These are phyloP conservation scores for Adenanthera pavonina DNA, from an alignment of 306 rosid genomes.

Conservation along the genomic window DNA sequence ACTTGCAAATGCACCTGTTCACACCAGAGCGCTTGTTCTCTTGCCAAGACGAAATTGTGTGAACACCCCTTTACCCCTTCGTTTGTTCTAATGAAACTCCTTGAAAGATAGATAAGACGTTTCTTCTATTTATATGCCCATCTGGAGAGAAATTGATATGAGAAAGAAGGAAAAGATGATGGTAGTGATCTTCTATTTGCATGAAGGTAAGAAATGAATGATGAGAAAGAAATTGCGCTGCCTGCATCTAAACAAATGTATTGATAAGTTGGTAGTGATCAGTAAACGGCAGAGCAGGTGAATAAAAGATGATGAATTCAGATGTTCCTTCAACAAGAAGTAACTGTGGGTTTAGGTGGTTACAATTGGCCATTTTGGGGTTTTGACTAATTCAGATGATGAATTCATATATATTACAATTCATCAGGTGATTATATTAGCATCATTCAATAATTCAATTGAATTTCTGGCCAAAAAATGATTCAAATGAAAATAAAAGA, in stretches of 20 bases:
- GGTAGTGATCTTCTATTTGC: background rate
- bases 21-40: background rate
- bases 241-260: background rate
- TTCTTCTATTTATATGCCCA: background rate
- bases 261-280: background rate
- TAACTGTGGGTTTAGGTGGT: background rate
- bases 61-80: background rate
- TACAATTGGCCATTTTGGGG: background rate
- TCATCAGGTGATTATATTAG: no score
- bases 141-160: background rate
- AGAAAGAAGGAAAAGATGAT: background rate
- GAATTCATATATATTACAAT: no score
- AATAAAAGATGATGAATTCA: background rate
- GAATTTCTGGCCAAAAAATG: no score
- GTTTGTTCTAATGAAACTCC: background rate
- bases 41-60: background rate
- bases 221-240: background rate
- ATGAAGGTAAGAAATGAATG: background rate
- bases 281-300: background rate
- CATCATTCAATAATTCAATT: no score
- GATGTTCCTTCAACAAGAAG: background rate
- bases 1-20: slow-evolving; percentile 24
- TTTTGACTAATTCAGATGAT: no score
- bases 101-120: background rate
- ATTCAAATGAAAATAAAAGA: background rate